Evolutionary conservation across 1,139 yeast genomes (phyloP).

Genomic region (Candida glucosophila): DNA sequence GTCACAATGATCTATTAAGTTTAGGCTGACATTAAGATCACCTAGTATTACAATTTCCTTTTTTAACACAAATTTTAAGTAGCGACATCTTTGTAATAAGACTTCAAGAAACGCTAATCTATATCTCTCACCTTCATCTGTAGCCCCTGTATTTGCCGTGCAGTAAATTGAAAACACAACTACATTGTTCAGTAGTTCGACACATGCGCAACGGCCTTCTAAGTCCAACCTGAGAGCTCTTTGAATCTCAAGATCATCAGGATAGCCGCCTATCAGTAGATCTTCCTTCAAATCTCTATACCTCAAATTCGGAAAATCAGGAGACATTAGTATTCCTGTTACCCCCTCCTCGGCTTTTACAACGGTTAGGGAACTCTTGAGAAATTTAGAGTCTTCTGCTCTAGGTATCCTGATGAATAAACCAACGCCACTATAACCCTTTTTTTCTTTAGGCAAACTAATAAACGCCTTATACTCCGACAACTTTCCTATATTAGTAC

Average conservation of each 20-base stretch:
- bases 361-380: conserved; percentile 38
- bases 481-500: conserved; percentile 44
- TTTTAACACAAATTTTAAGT: conserved; percentile 38
- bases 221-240: conserved; percentile 49
- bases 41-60: conserved; percentile 76
- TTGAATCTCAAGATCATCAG: conserved; percentile 24
- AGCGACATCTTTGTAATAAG: conserved; percentile 52
- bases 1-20: conserved; percentile 79
- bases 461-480: conserved; percentile 57
- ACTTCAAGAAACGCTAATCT: conserved; percentile 50
- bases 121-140: conserved; percentile 63
- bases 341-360: conserved; percentile 83
- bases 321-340: conserved; percentile 50
- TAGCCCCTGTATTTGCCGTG: conserved; percentile 76
- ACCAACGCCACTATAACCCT: conserved; percentile 92
- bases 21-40: conserved; percentile 75
- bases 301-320: conserved; percentile 7
- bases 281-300: conserved; percentile 16
- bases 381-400: conserved; percentile 25
- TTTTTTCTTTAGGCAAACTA: conserved; percentile 54
- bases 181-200: conserved; percentile 58
- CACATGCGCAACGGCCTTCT: conserved; percentile 76
- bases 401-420: conserved; percentile 57
- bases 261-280: conserved; percentile 68
- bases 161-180: conserved; percentile 77